Conservation (phyloP, 2,329 filamentous ascomycete species). For the Aureobasidium mangrovei region DNA sequence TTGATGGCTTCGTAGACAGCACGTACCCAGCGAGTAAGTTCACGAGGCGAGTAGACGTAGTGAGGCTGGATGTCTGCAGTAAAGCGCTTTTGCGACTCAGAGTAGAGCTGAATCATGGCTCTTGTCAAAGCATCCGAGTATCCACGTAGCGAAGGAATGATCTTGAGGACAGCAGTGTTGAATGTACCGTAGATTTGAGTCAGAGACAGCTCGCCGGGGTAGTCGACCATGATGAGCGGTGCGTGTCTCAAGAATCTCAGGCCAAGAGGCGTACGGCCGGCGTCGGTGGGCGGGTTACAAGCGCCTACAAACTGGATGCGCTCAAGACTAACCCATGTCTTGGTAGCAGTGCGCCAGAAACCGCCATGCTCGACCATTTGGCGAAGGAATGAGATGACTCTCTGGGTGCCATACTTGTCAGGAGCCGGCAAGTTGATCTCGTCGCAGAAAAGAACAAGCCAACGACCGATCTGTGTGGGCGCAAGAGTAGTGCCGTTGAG, state of each 20-base stretch:
- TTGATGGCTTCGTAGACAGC: slow-evolving; percentile 95
- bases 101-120: slow-evolving; percentile 94
- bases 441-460: slow-evolving; percentile 98
- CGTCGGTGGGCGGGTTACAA: slow-evolving; percentile 96
- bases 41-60: slow-evolving; percentile 98
- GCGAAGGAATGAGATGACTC: slow-evolving; percentile 92
- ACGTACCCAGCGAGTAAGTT: slow-evolving; percentile 93
- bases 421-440: slow-evolving; percentile 98
- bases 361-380: slow-evolving; percentile 98
- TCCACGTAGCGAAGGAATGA: slow-evolving; percentile 86
- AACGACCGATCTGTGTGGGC: slow-evolving; percentile 90
- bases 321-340: slow-evolving; percentile 94
- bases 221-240: slow-evolving; percentile 99
- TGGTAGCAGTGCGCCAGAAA: slow-evolving; percentile 97
- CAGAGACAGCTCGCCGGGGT: slow-evolving; percentile 88
- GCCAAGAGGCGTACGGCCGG: slow-evolving; percentile 88
- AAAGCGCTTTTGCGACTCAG: slow-evolving; percentile 89
- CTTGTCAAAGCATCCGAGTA: slow-evolving; percentile 91
- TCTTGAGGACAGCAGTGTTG: slow-evolving; percentile 92
- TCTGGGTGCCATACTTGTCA: slow-evolving; percentile 94
- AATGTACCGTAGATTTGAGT: slow-evolving; percentile 98
- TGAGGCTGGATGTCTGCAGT: slow-evolving; percentile 96
- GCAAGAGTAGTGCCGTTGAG: slow-evolving; percentile 92
- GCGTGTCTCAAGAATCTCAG: slow-evolving; percentile 91
- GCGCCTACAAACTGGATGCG: slow-evolving; percentile 98